Evolutionary conservation across 768 basidiomycete genomes (phyloP).

Genomic region (Boletus huronensis): DNA sequence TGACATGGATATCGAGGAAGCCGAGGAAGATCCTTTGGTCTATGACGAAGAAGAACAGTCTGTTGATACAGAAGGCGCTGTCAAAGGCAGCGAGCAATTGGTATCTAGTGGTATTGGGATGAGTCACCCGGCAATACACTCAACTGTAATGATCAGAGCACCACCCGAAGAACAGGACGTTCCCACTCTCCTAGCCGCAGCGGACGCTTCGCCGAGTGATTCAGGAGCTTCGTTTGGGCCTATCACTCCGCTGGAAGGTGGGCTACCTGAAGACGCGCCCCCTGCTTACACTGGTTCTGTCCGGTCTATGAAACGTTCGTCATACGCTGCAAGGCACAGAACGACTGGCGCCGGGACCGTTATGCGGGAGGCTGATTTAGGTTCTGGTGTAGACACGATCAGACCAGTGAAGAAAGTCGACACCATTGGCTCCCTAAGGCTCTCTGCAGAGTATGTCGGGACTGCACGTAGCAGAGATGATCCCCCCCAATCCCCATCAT

Average conservation of each 20-base stretch:
- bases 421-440: slow-evolving; percentile 64
- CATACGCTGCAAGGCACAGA: slow-evolving; percentile 72
- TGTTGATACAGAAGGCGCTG: slow-evolving; percentile 59
- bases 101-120: slow-evolving; percentile 41
- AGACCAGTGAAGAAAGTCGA: slow-evolving; percentile 93
- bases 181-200: slow-evolving; percentile 37
- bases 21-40: slow-evolving; percentile 34
- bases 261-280: slow-evolving; percentile 52
- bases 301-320: slow-evolving; percentile 62
- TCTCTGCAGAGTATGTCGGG: slow-evolving; percentile 81
- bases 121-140: slow-evolving; percentile 57
- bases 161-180: slow-evolving; percentile 40
- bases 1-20: slow-evolving; percentile 56
- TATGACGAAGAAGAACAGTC: slow-evolving; percentile 50
- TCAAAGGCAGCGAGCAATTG: slow-evolving; percentile 58
- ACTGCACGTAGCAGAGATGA: slow-evolving; percentile 57
- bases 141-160: slow-evolving; percentile 66
- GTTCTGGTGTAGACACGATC: slow-evolving; percentile 85
- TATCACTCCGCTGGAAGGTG: slow-evolving; percentile 32
- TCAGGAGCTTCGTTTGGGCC: slow-evolving; percentile 36
- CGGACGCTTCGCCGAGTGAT: slow-evolving; percentile 40
- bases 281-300: slow-evolving; percentile 74
- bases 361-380: slow-evolving; percentile 78
- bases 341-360: slow-evolving; percentile 65
- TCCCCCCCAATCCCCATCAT: slow-evolving; percentile 37